A percentile compares a stretch with the other conserved stretches of the same genome.
phyloP scores from a whole-genome alignment of 2,329 filamentous ascomycete species.

The Verticillium nubilum region DNA sequence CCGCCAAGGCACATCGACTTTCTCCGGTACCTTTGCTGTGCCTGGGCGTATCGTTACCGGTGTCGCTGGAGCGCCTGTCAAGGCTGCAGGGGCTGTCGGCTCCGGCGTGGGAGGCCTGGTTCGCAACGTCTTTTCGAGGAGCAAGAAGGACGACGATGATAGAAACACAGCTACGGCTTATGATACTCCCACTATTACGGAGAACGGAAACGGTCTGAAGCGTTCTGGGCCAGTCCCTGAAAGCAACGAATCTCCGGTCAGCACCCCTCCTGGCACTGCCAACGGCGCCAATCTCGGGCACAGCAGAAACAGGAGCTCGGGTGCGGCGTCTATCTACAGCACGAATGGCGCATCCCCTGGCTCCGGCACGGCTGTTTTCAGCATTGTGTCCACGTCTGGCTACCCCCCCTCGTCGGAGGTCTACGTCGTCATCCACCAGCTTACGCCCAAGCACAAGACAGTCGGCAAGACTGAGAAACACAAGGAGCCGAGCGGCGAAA shows the following conservation, averaged over 20 bases:
- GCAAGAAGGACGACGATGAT: conserved; percentile 52
- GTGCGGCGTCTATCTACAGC: conserved; percentile 62
- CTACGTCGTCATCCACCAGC: conserved; percentile 67
- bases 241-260: conserved; percentile 12
- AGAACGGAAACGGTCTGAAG: conserved; percentile 36
- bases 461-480: conserved; percentile 90
- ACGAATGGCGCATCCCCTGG: conserved; percentile 56
- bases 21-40: conserved; percentile 81
- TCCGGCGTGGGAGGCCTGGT: conserved; percentile 77
- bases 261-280: conserved; percentile 26
- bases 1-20: conserved; percentile 86
- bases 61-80: conserved; percentile 83
- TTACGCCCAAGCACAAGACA: conserved; percentile 66
- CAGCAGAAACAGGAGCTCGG: conserved; percentile 51
- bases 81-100: conserved; percentile 77
- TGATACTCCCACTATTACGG: conserved; percentile 33
- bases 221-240: conserved; percentile 24
- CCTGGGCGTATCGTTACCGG: conserved; percentile 83
- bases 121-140: conserved; percentile 59
- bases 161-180: conserved; percentile 27
- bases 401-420: conserved; percentile 73
- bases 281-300: conserved; percentile 30
- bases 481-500: conserved; percentile 62
- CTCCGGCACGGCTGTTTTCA: conserved; percentile 72
- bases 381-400: conserved; percentile 70